Evolutionary conservation across 768 basidiomycete genomes (phyloP).

Genomic region (Dioszegia hungarica): DNA sequence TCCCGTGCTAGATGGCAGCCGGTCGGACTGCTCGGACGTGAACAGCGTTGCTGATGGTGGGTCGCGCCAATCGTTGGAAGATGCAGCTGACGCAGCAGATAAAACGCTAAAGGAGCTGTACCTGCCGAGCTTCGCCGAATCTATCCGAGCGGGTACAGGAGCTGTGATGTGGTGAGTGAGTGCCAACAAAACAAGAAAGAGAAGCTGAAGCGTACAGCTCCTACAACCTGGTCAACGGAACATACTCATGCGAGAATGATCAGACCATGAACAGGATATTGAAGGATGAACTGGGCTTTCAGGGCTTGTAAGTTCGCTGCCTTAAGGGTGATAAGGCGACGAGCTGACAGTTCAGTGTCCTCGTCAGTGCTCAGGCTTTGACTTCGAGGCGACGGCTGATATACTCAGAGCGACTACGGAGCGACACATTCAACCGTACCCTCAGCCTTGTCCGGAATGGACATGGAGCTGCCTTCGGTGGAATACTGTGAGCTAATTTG

Average conservation of each 20-base stretch:
- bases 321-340: too few relatives aligned
- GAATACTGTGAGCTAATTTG: conserved; percentile 25
- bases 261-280: conserved; percentile 42
- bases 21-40: conserved; percentile 30
- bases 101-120: conserved; percentile 49
- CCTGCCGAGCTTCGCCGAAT: conserved; percentile 48
- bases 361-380: neutral
- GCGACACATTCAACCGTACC: conserved; percentile 36
- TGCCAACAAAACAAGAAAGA: neutral
- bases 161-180: conserved; percentile 43
- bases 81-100: conserved; percentile 29
- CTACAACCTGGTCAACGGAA: conserved; percentile 48
- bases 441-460: conserved; percentile 36
- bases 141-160: conserved; percentile 47
- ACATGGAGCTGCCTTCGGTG: conserved; percentile 39
- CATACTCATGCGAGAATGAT: conserved; percentile 45
- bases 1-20: conserved; percentile 22
- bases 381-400: neutral
- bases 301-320: conserved; percentile 37
- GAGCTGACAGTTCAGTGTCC: neutral
- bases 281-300: conserved; percentile 48
- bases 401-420: conserved; percentile 39
- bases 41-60: conserved; percentile 34
- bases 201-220: conserved; percentile 17
- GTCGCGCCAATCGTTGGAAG: neutral